A percentile compares a stretch with the other conserved stretches of the same genome.
Evolutionary conservation across 208 protist species (phyloP).

Genomic region (Leishmania arabica): DNA sequence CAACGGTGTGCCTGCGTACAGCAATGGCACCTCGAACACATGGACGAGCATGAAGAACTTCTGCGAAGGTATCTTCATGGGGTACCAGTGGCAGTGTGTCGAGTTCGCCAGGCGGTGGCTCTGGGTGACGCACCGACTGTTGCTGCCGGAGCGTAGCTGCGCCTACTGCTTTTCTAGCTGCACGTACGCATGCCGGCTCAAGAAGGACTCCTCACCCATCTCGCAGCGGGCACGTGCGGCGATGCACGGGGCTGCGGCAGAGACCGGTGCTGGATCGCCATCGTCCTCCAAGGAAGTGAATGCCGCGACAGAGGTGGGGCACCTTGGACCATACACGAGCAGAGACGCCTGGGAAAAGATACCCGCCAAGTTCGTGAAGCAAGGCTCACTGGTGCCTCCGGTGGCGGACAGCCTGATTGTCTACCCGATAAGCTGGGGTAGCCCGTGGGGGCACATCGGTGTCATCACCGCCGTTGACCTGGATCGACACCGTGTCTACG

Average conservation of each 20-base stretch:
- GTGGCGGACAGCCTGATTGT: conserved; percentile 67
- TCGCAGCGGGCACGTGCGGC: neutral
- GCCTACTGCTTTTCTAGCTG: conserved; percentile 47
- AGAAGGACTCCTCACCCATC: conserved; percentile 3
- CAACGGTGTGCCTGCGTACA: conserved; percentile 67
- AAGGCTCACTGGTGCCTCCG: conserved; percentile 55
- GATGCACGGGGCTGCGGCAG: neutral
- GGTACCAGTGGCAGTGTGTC: conserved; percentile 89
- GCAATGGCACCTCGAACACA: conserved; percentile 58
- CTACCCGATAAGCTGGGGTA: conserved; percentile 67
- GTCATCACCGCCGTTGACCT: conserved; percentile 73
- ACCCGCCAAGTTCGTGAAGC: conserved; percentile 49
- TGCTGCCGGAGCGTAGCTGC: conserved; percentile 53
- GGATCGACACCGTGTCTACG: conserved; percentile 34
- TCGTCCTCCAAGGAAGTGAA: neutral
- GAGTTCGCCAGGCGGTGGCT: conserved; percentile 87
- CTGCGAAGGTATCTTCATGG: conserved; percentile 64
- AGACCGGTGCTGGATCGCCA: neutral
- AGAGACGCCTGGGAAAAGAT: conserved; percentile 40
- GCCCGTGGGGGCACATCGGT: conserved; percentile 78
- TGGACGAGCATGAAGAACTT: conserved; percentile 55
- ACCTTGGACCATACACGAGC: conserved; percentile 15
- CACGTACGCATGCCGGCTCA: conserved; percentile 33
- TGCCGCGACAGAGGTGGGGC: neutral
- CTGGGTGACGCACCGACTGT: conserved; percentile 56